phyloP scores from a whole-genome alignment of 805 yeast species.

The Candida nanaspora region DNA sequence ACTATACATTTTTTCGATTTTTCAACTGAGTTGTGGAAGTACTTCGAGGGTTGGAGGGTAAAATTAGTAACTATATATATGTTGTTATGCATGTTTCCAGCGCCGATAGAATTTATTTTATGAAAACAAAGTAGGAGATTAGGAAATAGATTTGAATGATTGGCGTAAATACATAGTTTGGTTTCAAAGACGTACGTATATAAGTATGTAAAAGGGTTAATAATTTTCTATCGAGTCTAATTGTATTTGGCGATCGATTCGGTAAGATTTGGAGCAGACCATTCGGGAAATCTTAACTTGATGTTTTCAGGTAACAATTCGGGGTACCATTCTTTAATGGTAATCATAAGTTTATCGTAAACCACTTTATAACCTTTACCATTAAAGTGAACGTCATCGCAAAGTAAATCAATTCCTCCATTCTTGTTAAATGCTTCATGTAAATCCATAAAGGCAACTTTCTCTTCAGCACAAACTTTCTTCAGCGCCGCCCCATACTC shows the following conservation, averaged over 20 bases:
- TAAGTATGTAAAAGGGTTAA: no score
- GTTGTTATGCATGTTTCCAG: no score
- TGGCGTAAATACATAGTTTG: no score
- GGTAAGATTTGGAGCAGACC: slow-evolving; percentile 8
- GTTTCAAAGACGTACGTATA: no score
- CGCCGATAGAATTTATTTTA: no score
- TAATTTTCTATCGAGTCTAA: no score
- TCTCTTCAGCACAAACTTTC: slow-evolving; percentile 32
- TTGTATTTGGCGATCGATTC: neutral
- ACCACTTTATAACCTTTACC: slow-evolving; percentile 29
- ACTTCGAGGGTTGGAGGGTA: no score
- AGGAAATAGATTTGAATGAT: no score
- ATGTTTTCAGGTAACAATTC: slow-evolving; percentile 17
- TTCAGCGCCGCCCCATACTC: slow-evolving; percentile 45
- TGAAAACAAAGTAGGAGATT: no score
- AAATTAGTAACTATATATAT: no score
- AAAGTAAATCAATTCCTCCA: slow-evolving; percentile 14
- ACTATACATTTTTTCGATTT: no score
- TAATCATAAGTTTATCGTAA: slow-evolving; percentile 24
- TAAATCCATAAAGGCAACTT: slow-evolving; percentile 54
- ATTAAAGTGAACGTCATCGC: slow-evolving; percentile 38
- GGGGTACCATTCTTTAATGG: slow-evolving; percentile 29
- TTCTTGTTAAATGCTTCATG: slow-evolving; percentile 20
- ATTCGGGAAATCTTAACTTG: slow-evolving; percentile 14
- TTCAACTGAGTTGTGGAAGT: no score